Evolutionary conservation across 1,139 yeast genomes (phyloP), one percentile per base, ranked within the genome.

Genomic region (Saccharomyces hybrid): DNA sequence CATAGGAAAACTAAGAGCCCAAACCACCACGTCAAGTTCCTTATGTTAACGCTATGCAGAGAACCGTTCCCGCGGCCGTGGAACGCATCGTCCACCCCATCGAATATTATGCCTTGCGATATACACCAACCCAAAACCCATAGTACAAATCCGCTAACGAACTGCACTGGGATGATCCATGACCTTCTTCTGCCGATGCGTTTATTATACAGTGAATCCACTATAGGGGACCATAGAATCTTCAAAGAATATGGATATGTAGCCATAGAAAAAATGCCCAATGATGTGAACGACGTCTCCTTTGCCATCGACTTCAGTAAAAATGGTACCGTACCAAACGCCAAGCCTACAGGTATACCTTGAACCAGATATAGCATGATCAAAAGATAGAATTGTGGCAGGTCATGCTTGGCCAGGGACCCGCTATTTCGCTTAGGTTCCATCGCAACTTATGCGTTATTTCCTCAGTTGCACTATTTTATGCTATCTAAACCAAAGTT

Each of bases 261-360:
- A 0, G 98, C 97, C 59, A 93, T 74, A 1, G 96, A 83, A 68
- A 95, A 95, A 4, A 91, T 69, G 0, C 98, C 99, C 9, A 93
- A 88, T 64, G 90, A 95, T 1, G 96, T 83, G 66, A 88, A 93
- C 13, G 90, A 79, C 27, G 91, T 76, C 57, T 84, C 81, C 50
- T 69, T 70, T 7, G 74, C 68, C 55, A 71, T 66, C 8, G 93
- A 80, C 68, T 93, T 93, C 56, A 95, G 75, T 34, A 95, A 74
- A 65, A 91, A 93, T 1, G 99, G 99, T n/a, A 93, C 79, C 1
- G 96, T 85, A 3, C 99, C 99, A 73, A 93, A 90, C 1, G 96
- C 96, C 47, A 93, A 72, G 0, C 99, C 99, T 14, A 91, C 95
- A 0, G 99, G 99, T 4, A 93, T 84, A 26, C 99, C 99, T 69